Evolutionary conservation across 805 yeast species (phyloP).

Genomic region (Wickerhamiella dianesei): DNA sequence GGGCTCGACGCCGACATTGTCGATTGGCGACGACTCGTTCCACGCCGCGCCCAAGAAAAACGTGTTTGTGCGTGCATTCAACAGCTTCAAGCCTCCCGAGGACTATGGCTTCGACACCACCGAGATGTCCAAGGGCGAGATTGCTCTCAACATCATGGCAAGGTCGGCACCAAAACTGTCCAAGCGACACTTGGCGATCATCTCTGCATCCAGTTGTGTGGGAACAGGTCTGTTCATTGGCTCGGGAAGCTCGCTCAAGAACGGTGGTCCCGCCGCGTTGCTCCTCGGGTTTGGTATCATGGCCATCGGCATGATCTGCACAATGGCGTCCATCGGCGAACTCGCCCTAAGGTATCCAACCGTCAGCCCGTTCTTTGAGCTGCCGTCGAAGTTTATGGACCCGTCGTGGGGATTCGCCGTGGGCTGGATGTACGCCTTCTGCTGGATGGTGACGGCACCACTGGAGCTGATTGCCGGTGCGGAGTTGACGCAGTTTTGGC

Average conservation of each 20-base stretch:
- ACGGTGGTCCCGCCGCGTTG: constrained; percentile 53
- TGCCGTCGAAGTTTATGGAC: constrained; percentile 44
- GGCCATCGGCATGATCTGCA: constrained; percentile 48
- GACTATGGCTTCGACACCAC: constrained; percentile 11
- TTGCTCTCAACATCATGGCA: constrained; percentile 21
- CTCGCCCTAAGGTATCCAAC: constrained; percentile 47
- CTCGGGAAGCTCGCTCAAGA: constrained; percentile 39
- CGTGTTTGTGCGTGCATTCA: constrained; percentile 7
- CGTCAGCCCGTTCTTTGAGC: constrained; percentile 42
- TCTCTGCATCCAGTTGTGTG: constrained; percentile 73
- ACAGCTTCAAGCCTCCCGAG: constrained; percentile 24
- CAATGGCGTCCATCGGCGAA: constrained; percentile 52
- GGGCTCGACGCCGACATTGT: background rate
- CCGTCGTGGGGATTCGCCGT: constrained; percentile 54
- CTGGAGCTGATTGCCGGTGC: constrained; percentile 46
- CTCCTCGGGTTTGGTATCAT: constrained; percentile 46
- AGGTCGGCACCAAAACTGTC: constrained; percentile 29
- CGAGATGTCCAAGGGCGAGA: constrained; percentile 16
- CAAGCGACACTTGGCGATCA: constrained; percentile 48
- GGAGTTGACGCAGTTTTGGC: constrained; percentile 41
- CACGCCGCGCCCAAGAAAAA: background rate
- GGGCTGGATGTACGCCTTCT: constrained; percentile 51
- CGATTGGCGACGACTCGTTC: background rate
- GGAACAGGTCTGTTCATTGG: constrained; percentile 66
- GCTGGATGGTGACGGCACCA: constrained; percentile 48